Evolutionary conservation across 352 stramenopile genomes (phyloP), one percentile per base, ranked within the genome.

Genomic region (Pythium folliculosum): DNA sequence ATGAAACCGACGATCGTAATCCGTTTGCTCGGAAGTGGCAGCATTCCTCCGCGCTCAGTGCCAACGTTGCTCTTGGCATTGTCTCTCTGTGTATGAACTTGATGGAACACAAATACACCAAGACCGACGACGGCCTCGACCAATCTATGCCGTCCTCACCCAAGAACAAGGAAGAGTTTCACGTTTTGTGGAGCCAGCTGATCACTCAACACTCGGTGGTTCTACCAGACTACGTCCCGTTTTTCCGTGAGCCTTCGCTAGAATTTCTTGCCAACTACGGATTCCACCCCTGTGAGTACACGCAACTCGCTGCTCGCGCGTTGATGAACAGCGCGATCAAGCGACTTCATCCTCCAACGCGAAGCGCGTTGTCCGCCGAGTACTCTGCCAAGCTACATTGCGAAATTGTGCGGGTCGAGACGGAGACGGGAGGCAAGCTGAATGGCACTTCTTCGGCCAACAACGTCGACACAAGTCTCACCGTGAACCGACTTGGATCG

Each of bases 131-230:
- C 50, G 65, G 48, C 23, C 63, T 60, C 0, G 38, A 61, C 0
- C 25, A 40, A 48, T 49, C 57, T 1, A 52, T 57, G 0, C 71
- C 63, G 1, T 67, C 75, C 0, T 86, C 78, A 16, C 78, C 78
- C 9, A 79, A 68, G 32, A 91, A 91, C 70, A 91, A 91, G 53
- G 84, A 94, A 68, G 81, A 91, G 59, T 93, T 94, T 45, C 88
- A 94, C 71, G 77, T 93, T 13, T 66, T 95, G 3, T 95, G 88
- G 88, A 95, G 88, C 54, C 88, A 94, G 61, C 67, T 95, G 1
- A 91, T 95, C 45, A 95, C 88, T 1, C 88, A 94, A 52, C 84
- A 94, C 60, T 92, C 86, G 16, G 81, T 95, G 2, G 84, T 91
- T 5, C 67, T 95, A 9, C 84, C 88, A 5, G 86, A 94, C 40